These are phyloP conservation scores for Potentilla sterilis DNA, from an alignment of 306 rosid genomes.

Conservation along the genomic window DNA sequence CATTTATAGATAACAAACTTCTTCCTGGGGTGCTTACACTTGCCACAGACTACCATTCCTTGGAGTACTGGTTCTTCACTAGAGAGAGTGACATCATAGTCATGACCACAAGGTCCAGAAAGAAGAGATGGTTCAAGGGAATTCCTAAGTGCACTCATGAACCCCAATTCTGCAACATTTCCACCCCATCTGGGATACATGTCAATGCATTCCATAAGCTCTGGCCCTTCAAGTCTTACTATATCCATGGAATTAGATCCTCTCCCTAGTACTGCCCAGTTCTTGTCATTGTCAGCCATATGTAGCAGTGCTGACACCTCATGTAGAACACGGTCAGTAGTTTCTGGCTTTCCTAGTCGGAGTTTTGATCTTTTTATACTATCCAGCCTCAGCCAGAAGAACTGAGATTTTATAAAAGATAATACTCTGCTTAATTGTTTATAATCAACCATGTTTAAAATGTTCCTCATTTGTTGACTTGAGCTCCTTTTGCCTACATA, in stretches of 20 bases:
- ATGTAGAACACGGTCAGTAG: slow-evolving; percentile 31
- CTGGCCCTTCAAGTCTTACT: slow-evolving; percentile 39
- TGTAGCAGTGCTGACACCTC: slow-evolving; percentile 47
- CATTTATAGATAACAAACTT: slow-evolving; percentile 40
- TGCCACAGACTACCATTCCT: slow-evolving; percentile 39
- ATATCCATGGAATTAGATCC: slow-evolving; percentile 36
- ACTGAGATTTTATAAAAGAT: slow-evolving; percentile 25
- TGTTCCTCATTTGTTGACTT: slow-evolving; percentile 22
- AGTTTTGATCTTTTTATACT: slow-evolving; percentile 53
- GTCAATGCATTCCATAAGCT: slow-evolving; percentile 36
- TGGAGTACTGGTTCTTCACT: slow-evolving; percentile 14
- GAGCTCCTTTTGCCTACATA: slow-evolving; percentile 41
- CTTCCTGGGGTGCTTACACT: slow-evolving; percentile 51
- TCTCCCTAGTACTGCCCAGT: slow-evolving; percentile 56
- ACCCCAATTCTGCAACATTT: slow-evolving; percentile 31
- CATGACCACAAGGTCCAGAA: slow-evolving; percentile 40
- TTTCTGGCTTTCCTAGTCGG: slow-evolving; percentile 24
- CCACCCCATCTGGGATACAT: slow-evolving; percentile 26
- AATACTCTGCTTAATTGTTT: slow-evolving; percentile 24
- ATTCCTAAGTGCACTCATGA: slow-evolving; percentile 30
- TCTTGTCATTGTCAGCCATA: slow-evolving; percentile 29
- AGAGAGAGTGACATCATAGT: slow-evolving; percentile 27
- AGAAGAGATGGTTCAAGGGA: slow-evolving; percentile 28
- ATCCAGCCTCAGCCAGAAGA: slow-evolving; percentile 64
- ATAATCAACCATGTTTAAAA: slow-evolving; percentile 16